Evolutionary conservation across 2,329 filamentous ascomycete genomes (phyloP).

Genomic region (Aspergillus udagawae): DNA sequence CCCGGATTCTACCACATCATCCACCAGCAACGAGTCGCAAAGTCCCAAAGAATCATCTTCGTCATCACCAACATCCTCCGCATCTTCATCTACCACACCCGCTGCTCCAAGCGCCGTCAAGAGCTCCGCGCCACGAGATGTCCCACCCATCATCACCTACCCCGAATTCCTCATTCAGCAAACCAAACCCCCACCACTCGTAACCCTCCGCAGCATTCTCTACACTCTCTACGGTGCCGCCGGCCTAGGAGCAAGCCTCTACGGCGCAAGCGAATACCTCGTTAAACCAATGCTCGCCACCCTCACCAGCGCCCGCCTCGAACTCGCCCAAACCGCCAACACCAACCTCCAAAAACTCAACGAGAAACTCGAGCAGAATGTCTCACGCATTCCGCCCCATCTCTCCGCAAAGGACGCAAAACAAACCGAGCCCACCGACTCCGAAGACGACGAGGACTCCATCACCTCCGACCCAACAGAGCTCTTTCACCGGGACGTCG

Average conservation of each 20-base stretch:
- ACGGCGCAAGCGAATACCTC: conserved; percentile 57
- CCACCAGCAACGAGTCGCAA: conserved; percentile 6
- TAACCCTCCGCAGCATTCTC: conserved; percentile 54
- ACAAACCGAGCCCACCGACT: conserved; percentile 18
- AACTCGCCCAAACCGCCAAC: conserved; percentile 51
- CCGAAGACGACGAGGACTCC: conserved; percentile 44
- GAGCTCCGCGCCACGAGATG: conserved; percentile 34
- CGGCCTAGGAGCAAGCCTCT: conserved; percentile 53
- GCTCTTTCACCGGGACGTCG: conserved; percentile 61
- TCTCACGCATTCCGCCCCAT: conserved; percentile 50
- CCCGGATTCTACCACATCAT: conserved; percentile 1
- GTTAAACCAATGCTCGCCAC: conserved; percentile 55
- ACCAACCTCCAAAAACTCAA: conserved; percentile 54
- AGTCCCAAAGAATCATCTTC: conserved; percentile 4
- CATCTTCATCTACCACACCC: conserved; percentile 9
- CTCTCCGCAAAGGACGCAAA: conserved; percentile 22
- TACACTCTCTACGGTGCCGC: conserved; percentile 56
- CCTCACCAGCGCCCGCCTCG: conserved; percentile 54
- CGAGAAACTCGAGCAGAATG: conserved; percentile 49
- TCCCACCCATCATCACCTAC: conserved; percentile 63
- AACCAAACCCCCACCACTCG: conserved; percentile 56
- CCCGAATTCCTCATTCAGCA: conserved; percentile 61
- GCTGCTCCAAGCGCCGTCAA: conserved; percentile 13
- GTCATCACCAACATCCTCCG: conserved; percentile 9
- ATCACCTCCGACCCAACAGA: conserved; percentile 57